Conservation (phyloP, 1,284 basidiomycete genomes). For the Trametes versicolor region DNA sequence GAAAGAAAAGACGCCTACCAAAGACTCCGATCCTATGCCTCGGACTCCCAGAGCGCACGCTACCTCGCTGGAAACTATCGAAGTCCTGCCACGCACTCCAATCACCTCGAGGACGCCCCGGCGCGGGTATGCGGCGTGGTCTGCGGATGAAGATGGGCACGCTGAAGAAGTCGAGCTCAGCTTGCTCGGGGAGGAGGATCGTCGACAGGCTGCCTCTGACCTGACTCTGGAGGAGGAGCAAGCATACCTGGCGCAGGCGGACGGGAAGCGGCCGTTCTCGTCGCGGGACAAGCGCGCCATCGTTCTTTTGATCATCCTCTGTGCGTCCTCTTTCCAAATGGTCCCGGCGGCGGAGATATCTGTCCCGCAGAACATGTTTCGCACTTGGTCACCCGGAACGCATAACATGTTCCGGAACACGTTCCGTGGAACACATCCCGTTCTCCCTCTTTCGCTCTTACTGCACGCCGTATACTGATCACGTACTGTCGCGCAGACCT, state of each 20-base stretch:
- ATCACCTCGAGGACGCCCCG: slow-evolving; percentile 52
- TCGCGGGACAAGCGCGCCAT: slow-evolving; percentile 87
- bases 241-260: slow-evolving; percentile 37
- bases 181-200: slow-evolving; percentile 68
- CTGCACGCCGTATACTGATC: slow-evolving; percentile 21
- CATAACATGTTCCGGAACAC: no score
- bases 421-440: no score
- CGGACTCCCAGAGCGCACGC: slow-evolving; percentile 32
- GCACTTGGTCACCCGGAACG: no score
- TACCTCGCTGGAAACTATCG: slow-evolving; percentile 71
- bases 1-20: slow-evolving; percentile 19
- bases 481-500: slow-evolving; percentile 62
- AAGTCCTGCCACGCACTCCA: slow-evolving; percentile 71
- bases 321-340: slow-evolving; percentile 71
- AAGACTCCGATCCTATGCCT: slow-evolving; percentile 25
- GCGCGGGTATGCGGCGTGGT: slow-evolving; percentile 46
- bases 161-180: slow-evolving; percentile 70
- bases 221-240: slow-evolving; percentile 44
- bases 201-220: slow-evolving; percentile 55
- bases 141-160: slow-evolving; percentile 43
- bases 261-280: slow-evolving; percentile 64
- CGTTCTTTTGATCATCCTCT: slow-evolving; percentile 87
- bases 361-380: no score
- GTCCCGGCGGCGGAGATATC: no score
- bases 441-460: no score